Conservation (phyloP, 768 basidiomycete genomes). For the Suillus cothurnatus region DNA sequence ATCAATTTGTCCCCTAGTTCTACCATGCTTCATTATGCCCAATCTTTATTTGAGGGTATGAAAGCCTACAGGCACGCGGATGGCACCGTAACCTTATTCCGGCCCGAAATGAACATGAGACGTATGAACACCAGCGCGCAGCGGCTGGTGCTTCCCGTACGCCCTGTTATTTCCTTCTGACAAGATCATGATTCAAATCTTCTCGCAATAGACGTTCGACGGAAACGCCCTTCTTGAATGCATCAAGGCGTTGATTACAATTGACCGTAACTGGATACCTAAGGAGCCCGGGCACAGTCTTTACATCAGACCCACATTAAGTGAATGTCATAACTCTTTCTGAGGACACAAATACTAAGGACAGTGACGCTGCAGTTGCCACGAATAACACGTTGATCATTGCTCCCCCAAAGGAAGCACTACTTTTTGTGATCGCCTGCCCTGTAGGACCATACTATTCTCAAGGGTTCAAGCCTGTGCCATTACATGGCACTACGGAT, state of each 20-base stretch:
- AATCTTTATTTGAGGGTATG: slow-evolving; percentile 90
- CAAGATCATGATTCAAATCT: slow-evolving; percentile 4
- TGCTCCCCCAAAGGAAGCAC: slow-evolving; percentile 65
- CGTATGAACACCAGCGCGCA: slow-evolving; percentile 87
- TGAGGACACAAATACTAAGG: slow-evolving; percentile 9
- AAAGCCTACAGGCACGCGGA: slow-evolving; percentile 83
- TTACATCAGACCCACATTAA: slow-evolving; percentile 86
- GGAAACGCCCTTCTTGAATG: slow-evolving; percentile 72
- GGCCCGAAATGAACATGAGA: slow-evolving; percentile 97
- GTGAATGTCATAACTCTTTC: slow-evolving; percentile 27
- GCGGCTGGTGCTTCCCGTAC: slow-evolving; percentile 75
- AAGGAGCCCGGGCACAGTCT: slow-evolving; percentile 84
- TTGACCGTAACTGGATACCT: slow-evolving; percentile 93
- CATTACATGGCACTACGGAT: slow-evolving; percentile 82
- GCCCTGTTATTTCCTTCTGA: slow-evolving; percentile 21
- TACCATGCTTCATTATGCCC: slow-evolving; percentile 92
- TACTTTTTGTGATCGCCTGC: slow-evolving; percentile 64
- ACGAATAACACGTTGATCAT: slow-evolving; percentile 52
- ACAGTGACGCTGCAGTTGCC: slow-evolving; percentile 58
- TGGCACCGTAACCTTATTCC: slow-evolving; percentile 80
- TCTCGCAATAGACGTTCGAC: slow-evolving; percentile 63
- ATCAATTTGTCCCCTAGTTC: slow-evolving; percentile 36
- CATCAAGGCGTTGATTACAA: slow-evolving; percentile 81
- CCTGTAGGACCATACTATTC: slow-evolving; percentile 81
- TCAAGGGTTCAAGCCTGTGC: slow-evolving; percentile 87